Evolutionary conservation across 225 moss, liverwort and hornwort species (phyloP).

Genomic region (Straminergon stramineum): DNA sequence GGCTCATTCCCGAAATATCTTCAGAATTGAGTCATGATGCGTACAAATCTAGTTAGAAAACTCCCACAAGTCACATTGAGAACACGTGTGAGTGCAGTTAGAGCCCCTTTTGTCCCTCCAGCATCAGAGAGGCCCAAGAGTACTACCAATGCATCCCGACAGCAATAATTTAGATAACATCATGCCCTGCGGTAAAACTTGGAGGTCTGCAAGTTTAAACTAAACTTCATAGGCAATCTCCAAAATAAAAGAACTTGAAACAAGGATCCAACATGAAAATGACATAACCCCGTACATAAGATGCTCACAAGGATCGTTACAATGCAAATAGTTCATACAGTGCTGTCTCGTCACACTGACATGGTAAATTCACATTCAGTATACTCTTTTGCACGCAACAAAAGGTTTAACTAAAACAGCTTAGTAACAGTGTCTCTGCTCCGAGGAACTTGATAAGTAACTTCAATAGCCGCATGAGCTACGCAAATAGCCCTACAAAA

Average conservation of each 20-base stretch:
- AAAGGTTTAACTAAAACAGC: not conserved
- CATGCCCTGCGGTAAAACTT: not conserved
- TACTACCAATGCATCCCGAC: not conserved
- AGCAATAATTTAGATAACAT: not conserved
- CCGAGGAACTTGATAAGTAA: not conserved
- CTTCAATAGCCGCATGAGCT: conserved; percentile 1
- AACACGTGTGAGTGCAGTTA: not conserved
- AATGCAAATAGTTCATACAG: not conserved
- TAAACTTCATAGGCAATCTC: not conserved
- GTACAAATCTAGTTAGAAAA: not conserved
- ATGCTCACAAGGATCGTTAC: not conserved
- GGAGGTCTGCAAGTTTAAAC: not conserved
- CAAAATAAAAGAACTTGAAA: not conserved
- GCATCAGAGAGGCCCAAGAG: not conserved
- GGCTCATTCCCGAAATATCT: not conserved
- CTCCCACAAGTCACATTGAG: not conserved
- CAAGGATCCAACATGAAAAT: not conserved
- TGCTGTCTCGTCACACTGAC: not conserved
- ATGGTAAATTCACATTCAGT: not conserved
- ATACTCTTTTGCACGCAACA: not conserved
- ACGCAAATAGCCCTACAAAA: not conserved
- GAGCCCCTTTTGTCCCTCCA: no score
- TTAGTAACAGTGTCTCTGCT: not conserved
- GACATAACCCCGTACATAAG: not conserved
- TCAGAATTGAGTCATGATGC: not conserved